Percentiles rank a stretch among this genome's conserved stretches.
Evolutionary conservation across 257 asterid species (phyloP).

Genomic region (Mentha longifolia): DNA sequence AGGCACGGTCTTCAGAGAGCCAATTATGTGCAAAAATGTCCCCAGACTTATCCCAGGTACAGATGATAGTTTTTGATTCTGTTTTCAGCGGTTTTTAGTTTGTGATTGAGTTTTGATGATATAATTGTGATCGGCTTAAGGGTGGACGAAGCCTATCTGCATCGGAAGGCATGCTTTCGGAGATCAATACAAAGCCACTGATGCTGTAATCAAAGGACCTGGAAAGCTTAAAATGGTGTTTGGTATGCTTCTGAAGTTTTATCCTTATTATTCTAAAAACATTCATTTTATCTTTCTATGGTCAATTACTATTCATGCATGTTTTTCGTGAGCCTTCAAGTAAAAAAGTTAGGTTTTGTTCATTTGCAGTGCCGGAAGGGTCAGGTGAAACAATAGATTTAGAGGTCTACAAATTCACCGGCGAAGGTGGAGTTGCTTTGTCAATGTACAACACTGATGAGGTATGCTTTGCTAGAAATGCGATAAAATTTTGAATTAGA

Average conservation of each 20-base stretch:
- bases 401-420: slow-evolving; percentile 91
- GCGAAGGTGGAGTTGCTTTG: slow-evolving; percentile 97
- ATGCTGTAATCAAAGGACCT: slow-evolving; percentile 87
- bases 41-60: slow-evolving; percentile 95
- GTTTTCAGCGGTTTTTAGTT: slow-evolving; percentile 22
- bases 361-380: slow-evolving; percentile 86
- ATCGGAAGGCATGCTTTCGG: slow-evolving; percentile 99
- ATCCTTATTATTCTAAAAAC: slow-evolving; percentile 14
- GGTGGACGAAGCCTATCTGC: slow-evolving; percentile 98
- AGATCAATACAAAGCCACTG: slow-evolving; percentile 97
- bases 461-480: slow-evolving; percentile 54
- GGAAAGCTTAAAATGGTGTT: slow-evolving; percentile 95
- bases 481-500: slow-evolving; percentile 1
- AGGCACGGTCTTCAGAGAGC: slow-evolving; percentile 99
- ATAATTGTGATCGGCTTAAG: slow-evolving; percentile 45
- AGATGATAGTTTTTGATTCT: neutral
- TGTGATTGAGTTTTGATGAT: slow-evolving; percentile 16
- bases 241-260: slow-evolving; percentile 50
- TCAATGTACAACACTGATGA: slow-evolving; percentile 99
- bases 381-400: slow-evolving; percentile 66
- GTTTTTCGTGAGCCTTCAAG: slow-evolving; percentile 6
- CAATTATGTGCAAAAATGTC: slow-evolving; percentile 90
- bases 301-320: neutral
- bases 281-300: neutral
- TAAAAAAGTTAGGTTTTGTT: slow-evolving; percentile 1